These are phyloP conservation scores for Mucor plumbeus DNA, from an alignment of 371 early-diverging fungal species.

Conservation along the genomic window DNA sequence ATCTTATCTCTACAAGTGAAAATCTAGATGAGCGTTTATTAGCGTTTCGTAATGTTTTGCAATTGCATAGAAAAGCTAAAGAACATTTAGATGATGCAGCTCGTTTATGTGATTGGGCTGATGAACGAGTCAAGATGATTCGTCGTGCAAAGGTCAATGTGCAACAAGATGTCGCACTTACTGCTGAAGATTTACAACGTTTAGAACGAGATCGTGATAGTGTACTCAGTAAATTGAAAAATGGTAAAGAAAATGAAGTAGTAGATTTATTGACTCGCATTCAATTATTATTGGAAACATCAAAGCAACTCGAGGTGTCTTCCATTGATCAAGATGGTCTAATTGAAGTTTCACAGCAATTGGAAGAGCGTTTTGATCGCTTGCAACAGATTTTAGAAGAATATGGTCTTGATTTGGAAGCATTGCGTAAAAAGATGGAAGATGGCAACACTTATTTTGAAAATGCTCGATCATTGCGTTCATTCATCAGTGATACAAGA, in stretches of 20 bases:
- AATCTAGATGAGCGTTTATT: constrained; percentile 39
- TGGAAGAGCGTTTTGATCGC: constrained; percentile 41
- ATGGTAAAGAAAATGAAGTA: constrained; percentile 45
- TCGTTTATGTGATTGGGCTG: constrained; percentile 47
- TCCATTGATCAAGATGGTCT: constrained; percentile 30
- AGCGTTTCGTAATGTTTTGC: constrained; percentile 36
- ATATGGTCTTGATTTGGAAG: constrained; percentile 28
- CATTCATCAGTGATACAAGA: constrained; percentile 37
- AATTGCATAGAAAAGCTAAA: constrained; percentile 37
- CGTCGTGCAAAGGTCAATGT: constrained; percentile 31
- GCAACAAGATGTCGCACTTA: constrained; percentile 27
- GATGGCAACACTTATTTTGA: constrained; percentile 47
- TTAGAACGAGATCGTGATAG: constrained; percentile 37
- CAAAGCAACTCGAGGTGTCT: constrained; percentile 16
- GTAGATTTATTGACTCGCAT: constrained; percentile 43
- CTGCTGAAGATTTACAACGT: constrained; percentile 36
- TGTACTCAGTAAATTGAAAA: constrained; percentile 27
- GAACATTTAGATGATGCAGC: constrained; percentile 42
- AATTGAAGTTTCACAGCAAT: constrained; percentile 31
- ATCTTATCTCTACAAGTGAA: constrained; percentile 37
- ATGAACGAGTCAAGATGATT: constrained; percentile 34
- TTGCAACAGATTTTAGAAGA: constrained; percentile 38
- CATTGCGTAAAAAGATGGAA: constrained; percentile 38
- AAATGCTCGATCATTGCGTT: constrained; percentile 26
- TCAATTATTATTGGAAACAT: constrained; percentile 33